Base-by-base conservation (phyloP, 2,329 filamentous ascomycete genomes). In the Phialocephala sp. region DNA sequence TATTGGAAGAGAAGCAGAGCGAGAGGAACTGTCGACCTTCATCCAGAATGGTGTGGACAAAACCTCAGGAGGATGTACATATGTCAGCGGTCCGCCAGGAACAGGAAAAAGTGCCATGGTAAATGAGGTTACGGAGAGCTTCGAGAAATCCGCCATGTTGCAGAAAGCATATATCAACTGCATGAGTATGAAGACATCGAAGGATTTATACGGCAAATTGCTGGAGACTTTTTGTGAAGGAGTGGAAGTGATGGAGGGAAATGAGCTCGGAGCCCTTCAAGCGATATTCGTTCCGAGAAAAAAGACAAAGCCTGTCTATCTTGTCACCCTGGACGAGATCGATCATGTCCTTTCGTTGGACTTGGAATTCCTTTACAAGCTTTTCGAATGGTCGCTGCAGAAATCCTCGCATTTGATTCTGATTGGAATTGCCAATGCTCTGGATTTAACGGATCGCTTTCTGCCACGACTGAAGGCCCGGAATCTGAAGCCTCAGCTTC, bases 101-200 rank as follows among this genome's bases (percentile, higher is more conserved):
- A 99, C 95, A 0, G 95, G 95, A 62, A 99, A 99, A 81, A 98
- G 94, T 77, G 95, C 95, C 36, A 90, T 98, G 83, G 88, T 98
- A 68, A 89, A 89, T 68, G 90, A 96, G 76, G 87, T 97, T 59
- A 91, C 91, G 57, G 81, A 87, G 57, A 82, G 87, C 52, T 79
- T 90, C 58, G 80, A 81, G 12, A 76, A 84, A 18, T 77, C 81
- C 1, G 73, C 78, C 14, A 78, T 78, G 4, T 81, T 95, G 61
- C 88, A 87, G 73, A 88, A 89, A 61, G 89, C 89, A 2, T 94
- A 94, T 75, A 85, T 99, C 83, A 99, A 99, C 77, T 99, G 95
- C 79, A 97, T 97, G 89, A 97, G 94, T 79, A 89, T 97, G 79
- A 96, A 95, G 75, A 92, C 89, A 39, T 92, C 93, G 1, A 89